Base-by-base conservation (phyloP, 805 yeast species). In the Candida nemodendra region DNA sequence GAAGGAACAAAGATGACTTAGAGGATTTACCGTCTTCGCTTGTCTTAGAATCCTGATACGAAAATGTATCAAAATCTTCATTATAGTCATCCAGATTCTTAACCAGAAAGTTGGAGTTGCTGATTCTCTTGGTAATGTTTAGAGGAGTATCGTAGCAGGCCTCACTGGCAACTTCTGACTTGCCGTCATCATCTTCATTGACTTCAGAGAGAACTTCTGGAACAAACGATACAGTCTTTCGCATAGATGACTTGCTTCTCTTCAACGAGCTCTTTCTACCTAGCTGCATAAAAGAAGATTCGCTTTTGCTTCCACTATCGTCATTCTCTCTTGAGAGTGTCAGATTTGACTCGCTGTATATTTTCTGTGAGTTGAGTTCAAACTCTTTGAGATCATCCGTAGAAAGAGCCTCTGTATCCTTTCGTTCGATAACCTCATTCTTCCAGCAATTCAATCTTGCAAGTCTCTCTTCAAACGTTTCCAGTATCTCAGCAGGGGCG, bases 401-500 rank as follows among this genome's bases (percentile, higher is more conserved):
- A 7, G 56, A 45, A 13, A 54, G 36, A 9, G 44, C 41, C 4
- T 44, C 43, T 6, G 44, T 45, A 9, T 50, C 52, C 19, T 56
- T 49, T 39, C 66, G 59, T 51, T 76, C 83, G 21, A 74, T 57
- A 39, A 83, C 87, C 59, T 87, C 96, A 62, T 91, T 91, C 50
- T 87, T 82, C 78, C 91, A 87, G 62, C 96, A 86, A 59, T 93
- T 93, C 27, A 90, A 68, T 39, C 98, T 71, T 0, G 99, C 99
- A 37, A 93, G 64, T 41, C 98, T 70, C 62, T 93, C 99, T 32
- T 80, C 84, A 44, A 86, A 89, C 0, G 96, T 87, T 61, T 93
- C 99, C 25, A 93, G 66, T 41, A 93, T 79, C 59, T 93, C 99
- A 1, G 97, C 98, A 1, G 99, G 99, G 2, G 95, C 95, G 67